phyloP scores from a whole-genome alignment of 768 basidiomycete genomes.

The Chalciporus sphaerocephalus region DNA sequence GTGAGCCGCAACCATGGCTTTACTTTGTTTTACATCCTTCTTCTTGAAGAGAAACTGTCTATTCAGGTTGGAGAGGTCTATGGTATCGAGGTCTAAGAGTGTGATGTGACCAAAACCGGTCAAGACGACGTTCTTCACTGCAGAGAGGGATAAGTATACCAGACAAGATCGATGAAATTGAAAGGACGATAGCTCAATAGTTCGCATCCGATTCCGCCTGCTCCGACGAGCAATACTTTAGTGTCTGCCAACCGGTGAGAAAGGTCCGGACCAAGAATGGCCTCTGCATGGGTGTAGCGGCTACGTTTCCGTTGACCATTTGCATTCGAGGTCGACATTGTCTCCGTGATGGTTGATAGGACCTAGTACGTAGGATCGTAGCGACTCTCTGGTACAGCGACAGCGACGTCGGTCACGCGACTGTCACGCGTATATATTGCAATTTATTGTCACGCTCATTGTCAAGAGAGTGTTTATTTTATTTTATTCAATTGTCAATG shows the following conservation, averaged over 20 bases:
- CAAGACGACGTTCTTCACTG: constrained; percentile 94
- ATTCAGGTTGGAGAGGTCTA: constrained; percentile 96
- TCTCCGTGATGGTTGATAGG: background rate
- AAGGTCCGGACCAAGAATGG: constrained; percentile 76
- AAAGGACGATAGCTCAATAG: constrained; percentile 46
- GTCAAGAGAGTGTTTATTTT: too few species aligned
- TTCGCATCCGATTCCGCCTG: constrained; percentile 97
- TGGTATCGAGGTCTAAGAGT: constrained; percentile 93
- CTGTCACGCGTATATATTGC: constrained; percentile 25
- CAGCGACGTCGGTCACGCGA: constrained; percentile 21
- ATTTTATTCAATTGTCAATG: constrained; percentile 32
- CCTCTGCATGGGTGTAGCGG: constrained; percentile 60
- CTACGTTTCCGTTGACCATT: constrained; percentile 13
- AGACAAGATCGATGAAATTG: background rate
- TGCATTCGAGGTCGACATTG: constrained; percentile 7
- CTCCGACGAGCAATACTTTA: constrained; percentile 85
- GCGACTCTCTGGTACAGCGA: background rate
- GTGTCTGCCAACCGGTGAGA: constrained; percentile 56
- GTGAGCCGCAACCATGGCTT: constrained; percentile 83
- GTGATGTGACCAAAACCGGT: constrained; percentile 92
- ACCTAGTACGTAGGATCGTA: background rate
- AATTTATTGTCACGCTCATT: constrained; percentile 7
- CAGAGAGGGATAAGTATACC: background rate
- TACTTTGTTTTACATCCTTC: constrained; percentile 96
- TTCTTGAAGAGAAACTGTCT: constrained; percentile 95